phyloP scores from a whole-genome alignment of 2,329 filamentous ascomycete genomes.

The Lasiodiplodia citricola region DNA sequence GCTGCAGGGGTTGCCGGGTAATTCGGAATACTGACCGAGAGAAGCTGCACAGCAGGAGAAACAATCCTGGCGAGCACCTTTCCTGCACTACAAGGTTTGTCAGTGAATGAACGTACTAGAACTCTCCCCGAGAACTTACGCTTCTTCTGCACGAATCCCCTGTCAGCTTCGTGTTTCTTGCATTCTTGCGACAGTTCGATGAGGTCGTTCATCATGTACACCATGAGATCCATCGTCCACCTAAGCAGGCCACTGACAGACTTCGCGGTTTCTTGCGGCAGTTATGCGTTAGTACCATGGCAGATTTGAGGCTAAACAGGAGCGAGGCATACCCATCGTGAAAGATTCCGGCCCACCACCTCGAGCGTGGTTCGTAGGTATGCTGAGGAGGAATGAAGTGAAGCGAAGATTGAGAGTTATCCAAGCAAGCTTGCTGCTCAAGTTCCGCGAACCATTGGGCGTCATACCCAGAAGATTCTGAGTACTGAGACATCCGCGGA shows the following conservation, averaged over 20 bases:
- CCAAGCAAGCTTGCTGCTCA: constrained; percentile 77
- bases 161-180: constrained; percentile 28
- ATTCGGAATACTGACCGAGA: constrained; percentile 44
- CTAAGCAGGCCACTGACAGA: constrained; percentile 75
- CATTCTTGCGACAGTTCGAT: constrained; percentile 45
- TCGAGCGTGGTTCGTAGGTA: constrained; percentile 17
- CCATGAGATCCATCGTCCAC: constrained; percentile 74
- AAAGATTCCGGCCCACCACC: constrained; percentile 2
- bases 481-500: constrained; percentile 79
- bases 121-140: not conserved
- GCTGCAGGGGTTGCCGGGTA: constrained; percentile 37
- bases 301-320: not conserved
- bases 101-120: not conserved
- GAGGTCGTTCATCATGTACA: constrained; percentile 62
- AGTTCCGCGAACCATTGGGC: constrained; percentile 61
- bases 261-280: constrained; percentile 69
- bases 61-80: constrained; percentile 35
- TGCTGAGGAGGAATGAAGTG: constrained; percentile 12
- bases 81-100: constrained; percentile 24
- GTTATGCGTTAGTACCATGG: constrained; percentile 24
- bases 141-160: constrained; percentile 21
- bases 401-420: constrained; percentile 68
- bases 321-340: constrained; percentile 2
- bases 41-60: constrained; percentile 70
- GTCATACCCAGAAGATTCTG: constrained; percentile 78